A percentile compares a stretch with the other conserved stretches of the same genome.
Evolutionary conservation across 164 flowering plant genomes (phyloP).

Genomic region (Vitis cinerea): DNA sequence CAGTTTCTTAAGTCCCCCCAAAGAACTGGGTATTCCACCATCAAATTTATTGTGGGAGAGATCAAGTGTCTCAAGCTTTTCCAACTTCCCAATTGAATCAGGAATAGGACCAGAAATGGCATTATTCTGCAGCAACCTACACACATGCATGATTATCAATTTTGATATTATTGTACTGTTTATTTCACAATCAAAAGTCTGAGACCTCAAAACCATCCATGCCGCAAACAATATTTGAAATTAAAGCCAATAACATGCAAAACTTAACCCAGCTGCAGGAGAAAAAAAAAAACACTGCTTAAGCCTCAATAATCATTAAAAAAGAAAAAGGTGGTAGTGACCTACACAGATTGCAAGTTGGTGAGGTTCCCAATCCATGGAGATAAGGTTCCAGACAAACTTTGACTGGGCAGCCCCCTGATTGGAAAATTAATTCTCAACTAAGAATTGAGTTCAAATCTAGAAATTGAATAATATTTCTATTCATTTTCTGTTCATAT

Average conservation of each 20-base stretch:
- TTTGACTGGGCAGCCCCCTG: constrained; percentile 90
- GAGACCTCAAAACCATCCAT: neutral
- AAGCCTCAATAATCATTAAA: neutral
- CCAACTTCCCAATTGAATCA: constrained; percentile 62
- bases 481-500: neutral
- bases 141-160: neutral
- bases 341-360: constrained; percentile 86
- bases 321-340: constrained; percentile 5
- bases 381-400: constrained; percentile 79
- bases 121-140: constrained; percentile 89
- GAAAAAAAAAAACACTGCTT: neutral
- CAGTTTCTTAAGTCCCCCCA: constrained; percentile 69
- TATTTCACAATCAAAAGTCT: neutral
- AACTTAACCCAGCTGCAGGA: neutral
- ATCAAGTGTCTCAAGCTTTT: constrained; percentile 85
- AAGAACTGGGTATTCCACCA: constrained; percentile 75
- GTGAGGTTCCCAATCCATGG: constrained; percentile 79
- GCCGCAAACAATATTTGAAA: neutral
- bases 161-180: neutral
- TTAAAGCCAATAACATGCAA: neutral
- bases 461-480: neutral
- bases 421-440: constrained; percentile 1
- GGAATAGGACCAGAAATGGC: constrained; percentile 87
- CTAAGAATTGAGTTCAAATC: constrained; percentile 3
- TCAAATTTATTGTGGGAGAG: constrained; percentile 73